Conservation (phyloP, 2,329 filamentous ascomycete genomes). For the Ophiostoma ulmi region DNA sequence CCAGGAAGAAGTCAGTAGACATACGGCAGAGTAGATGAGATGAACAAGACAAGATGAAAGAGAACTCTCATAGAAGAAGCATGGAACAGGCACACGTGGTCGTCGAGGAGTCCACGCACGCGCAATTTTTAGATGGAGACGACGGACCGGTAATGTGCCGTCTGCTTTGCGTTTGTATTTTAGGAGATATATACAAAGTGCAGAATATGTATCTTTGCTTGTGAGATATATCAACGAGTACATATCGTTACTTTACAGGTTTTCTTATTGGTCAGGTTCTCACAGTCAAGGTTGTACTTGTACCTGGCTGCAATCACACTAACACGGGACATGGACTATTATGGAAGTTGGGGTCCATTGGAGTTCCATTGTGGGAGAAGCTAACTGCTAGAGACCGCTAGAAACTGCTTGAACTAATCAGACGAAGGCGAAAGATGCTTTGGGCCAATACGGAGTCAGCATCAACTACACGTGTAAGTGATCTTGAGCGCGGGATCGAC, state of each 20-base stretch:
- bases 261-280: neutral
- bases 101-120: neutral
- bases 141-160: neutral
- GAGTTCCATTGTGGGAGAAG: conserved; percentile 2
- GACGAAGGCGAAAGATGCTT: conserved; percentile 5
- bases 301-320: neutral
- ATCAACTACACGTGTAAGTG: conserved; percentile 23
- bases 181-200: neutral
- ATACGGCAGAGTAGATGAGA: neutral
- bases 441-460: conserved; percentile 21
- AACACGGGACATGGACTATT: neutral
- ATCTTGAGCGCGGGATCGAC: conserved; percentile 16
- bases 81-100: conserved; percentile 4
- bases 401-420: neutral
- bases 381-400: neutral
- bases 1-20: neutral
- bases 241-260: neutral
- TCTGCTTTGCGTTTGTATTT: neutral
- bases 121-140: neutral
- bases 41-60: neutral
- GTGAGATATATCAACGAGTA: neutral
- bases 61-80: neutral
- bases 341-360: neutral
- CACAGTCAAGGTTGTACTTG: neutral
- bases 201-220: neutral